Conservation (phyloP, 2,329 filamentous ascomycete species). For the Fusarium nematophilum region DNA sequence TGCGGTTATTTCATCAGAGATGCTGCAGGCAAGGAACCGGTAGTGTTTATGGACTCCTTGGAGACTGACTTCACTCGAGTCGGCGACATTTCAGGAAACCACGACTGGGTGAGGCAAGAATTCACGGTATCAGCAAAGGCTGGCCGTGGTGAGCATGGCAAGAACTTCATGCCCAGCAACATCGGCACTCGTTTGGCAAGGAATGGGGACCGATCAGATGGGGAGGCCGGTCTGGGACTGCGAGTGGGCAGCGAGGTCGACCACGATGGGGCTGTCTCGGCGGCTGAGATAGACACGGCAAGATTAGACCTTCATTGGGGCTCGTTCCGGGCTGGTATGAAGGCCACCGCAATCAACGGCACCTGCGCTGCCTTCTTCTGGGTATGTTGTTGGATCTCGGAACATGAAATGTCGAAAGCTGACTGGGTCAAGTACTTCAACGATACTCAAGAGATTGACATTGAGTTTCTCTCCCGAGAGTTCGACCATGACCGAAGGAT, state of each 20-base stretch:
- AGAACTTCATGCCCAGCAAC: slow-evolving; percentile 69
- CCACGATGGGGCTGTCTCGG: slow-evolving; percentile 64
- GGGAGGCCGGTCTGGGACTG: slow-evolving; percentile 66
- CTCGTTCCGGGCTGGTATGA: slow-evolving; percentile 75
- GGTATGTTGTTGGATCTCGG: slow-evolving; percentile 58
- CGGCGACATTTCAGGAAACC: slow-evolving; percentile 58
- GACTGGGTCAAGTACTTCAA: slow-evolving; percentile 72
- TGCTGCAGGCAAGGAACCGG: slow-evolving; percentile 50
- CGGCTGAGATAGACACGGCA: slow-evolving; percentile 72
- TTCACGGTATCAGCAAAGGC: slow-evolving; percentile 72
- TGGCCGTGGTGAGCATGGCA: slow-evolving; percentile 73
- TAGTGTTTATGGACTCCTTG: slow-evolving; percentile 74
- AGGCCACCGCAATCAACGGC: slow-evolving; percentile 68
- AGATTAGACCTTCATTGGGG: slow-evolving; percentile 75
- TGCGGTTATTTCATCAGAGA: slow-evolving; percentile 75
- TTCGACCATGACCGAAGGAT: slow-evolving; percentile 62
- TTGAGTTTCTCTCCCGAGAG: slow-evolving; percentile 79
- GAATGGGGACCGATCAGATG: slow-evolving; percentile 44
- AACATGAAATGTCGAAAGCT: neutral
- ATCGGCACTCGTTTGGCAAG: slow-evolving; percentile 56
- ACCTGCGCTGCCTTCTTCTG: slow-evolving; percentile 87
- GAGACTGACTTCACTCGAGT: slow-evolving; percentile 78
- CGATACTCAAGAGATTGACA: slow-evolving; percentile 83
- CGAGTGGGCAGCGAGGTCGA: slow-evolving; percentile 60
- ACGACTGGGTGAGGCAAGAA: slow-evolving; percentile 74